These are phyloP conservation scores for Cokeromyces recurvatus DNA, from an alignment of 371 early-diverging fungal species.

Conservation along the genomic window DNA sequence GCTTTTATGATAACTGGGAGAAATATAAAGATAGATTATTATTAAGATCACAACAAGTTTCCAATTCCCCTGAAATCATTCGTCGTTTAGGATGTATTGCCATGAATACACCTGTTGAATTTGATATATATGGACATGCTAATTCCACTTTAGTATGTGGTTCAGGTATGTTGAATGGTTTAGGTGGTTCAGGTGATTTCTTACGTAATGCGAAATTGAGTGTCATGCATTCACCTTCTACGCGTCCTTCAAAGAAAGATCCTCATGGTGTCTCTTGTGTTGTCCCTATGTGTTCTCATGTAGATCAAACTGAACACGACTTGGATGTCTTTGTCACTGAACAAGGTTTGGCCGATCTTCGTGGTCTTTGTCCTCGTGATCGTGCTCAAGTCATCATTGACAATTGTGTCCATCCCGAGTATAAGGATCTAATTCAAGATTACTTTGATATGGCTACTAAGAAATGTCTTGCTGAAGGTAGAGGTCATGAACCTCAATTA, in stretches of 20 bases:
- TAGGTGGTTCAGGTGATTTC: slow-evolving; percentile 52
- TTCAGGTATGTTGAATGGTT: slow-evolving; percentile 51
- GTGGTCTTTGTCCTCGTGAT: slow-evolving; percentile 50
- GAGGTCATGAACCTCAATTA: slow-evolving; percentile 53
- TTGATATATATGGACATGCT: slow-evolving; percentile 53
- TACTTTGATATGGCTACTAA: slow-evolving; percentile 49
- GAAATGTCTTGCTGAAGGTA: slow-evolving; percentile 45
- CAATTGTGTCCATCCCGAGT: slow-evolving; percentile 53
- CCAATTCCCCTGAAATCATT: slow-evolving; percentile 51
- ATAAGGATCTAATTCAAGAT: slow-evolving; percentile 42
- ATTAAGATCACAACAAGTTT: slow-evolving; percentile 51
- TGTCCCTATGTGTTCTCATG: slow-evolving; percentile 48
- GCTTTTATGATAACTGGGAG: slow-evolving; percentile 49
- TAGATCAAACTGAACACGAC: slow-evolving; percentile 54
- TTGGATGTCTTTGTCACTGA: slow-evolving; percentile 51
- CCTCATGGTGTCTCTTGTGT: slow-evolving; percentile 48
- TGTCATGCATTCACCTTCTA: slow-evolving; percentile 52
- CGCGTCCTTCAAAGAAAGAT: slow-evolving; percentile 45
- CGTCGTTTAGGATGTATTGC: slow-evolving; percentile 53
- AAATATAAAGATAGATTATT: slow-evolving; percentile 42
- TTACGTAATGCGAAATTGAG: slow-evolving; percentile 47
- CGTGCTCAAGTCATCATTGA: slow-evolving; percentile 49
- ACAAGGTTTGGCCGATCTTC: slow-evolving; percentile 51
- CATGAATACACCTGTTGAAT: slow-evolving; percentile 56
- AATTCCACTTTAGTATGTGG: slow-evolving; percentile 52